These are phyloP conservation scores for Meyerozyma carpophila DNA, from an alignment of 1,139 yeast genomes.

Conservation along the genomic window DNA sequence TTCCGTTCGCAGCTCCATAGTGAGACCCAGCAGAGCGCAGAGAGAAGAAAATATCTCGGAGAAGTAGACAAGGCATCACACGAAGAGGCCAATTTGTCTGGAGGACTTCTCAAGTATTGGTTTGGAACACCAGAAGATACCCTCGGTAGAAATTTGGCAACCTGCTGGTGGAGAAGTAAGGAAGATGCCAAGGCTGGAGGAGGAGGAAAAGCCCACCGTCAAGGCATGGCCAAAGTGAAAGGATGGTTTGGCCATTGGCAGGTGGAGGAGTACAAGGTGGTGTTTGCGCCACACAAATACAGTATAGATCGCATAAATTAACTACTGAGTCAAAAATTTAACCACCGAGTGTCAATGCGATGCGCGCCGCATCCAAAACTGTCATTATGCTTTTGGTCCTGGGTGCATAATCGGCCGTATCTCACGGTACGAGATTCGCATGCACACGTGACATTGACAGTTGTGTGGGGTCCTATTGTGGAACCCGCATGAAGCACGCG, in stretches of 20 bases:
- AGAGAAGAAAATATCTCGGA: slow-evolving; percentile 17
- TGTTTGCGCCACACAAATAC: slow-evolving; percentile 6
- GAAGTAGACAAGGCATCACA: slow-evolving; percentile 23
- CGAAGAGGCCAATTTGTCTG: slow-evolving; percentile 23
- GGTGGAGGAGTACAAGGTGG: slow-evolving; percentile 23
- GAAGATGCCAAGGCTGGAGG: slow-evolving; percentile 24
- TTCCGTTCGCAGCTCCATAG: slow-evolving; percentile 22
- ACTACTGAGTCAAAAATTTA: background rate
- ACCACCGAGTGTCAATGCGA: too few species aligned
- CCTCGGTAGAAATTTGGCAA: slow-evolving; percentile 25
- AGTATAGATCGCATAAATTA: slow-evolving; percentile 5
- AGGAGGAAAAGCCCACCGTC: slow-evolving; percentile 21
- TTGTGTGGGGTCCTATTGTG: too few species aligned
- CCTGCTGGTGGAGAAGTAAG: slow-evolving; percentile 28
- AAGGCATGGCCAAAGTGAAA: slow-evolving; percentile 21
- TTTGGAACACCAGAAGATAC: slow-evolving; percentile 24
- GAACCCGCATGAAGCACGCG: too few species aligned
- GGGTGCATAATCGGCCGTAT: too few species aligned
- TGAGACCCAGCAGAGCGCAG: slow-evolving; percentile 17
- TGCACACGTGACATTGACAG: too few species aligned
- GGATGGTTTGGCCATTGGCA: slow-evolving; percentile 28
- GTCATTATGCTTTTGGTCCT: too few species aligned
- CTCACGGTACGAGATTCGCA: too few species aligned
- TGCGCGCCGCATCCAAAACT: too few species aligned
- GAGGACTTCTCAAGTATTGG: slow-evolving; percentile 30